A percentile compares a stretch with the other conserved stretches of the same genome.
Conservation (phyloP, 2,329 filamentous ascomycete genomes). For the Cephalotrichum gorgonifer region DNA sequence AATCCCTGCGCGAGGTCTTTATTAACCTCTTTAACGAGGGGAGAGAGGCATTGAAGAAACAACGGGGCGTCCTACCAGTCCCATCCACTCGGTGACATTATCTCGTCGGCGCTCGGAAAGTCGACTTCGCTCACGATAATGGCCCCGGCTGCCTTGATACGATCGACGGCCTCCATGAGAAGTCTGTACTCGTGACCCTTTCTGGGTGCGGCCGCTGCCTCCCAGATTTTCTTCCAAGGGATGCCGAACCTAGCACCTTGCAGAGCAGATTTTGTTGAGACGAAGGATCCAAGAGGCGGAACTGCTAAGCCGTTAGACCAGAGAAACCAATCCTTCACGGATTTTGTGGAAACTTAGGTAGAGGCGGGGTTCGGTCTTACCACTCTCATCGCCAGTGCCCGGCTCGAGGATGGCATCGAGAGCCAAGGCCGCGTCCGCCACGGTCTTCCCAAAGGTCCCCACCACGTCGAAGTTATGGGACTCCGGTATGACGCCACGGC, state of each 20-base stretch:
- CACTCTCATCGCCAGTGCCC: slow-evolving; percentile 49
- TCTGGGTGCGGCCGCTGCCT: slow-evolving; percentile 33
- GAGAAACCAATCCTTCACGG: too few relatives aligned
- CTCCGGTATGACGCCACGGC: slow-evolving; percentile 53
- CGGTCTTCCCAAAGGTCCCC: slow-evolving; percentile 55
- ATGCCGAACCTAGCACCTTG: slow-evolving; percentile 57
- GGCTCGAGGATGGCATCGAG: slow-evolving; percentile 63
- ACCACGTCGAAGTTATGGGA: slow-evolving; percentile 58
- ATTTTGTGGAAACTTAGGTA: too few relatives aligned
- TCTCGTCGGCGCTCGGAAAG: slow-evolving; percentile 48
- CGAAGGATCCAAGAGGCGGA: slow-evolving; percentile 50
- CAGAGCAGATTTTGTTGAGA: slow-evolving; percentile 43
- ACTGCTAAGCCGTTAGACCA: too few relatives aligned
- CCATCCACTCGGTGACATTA: slow-evolving; percentile 60
- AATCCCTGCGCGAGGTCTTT: slow-evolving; percentile 49
- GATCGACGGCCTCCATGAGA: slow-evolving; percentile 27
- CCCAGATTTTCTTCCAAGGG: slow-evolving; percentile 65
- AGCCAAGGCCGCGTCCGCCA: slow-evolving; percentile 56
- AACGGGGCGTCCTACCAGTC: slow-evolving; percentile 57
- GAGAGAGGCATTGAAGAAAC: slow-evolving; percentile 36
- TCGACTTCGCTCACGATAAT: slow-evolving; percentile 62
- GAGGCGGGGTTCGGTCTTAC: slow-evolving; percentile 55
- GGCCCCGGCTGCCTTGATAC: slow-evolving; percentile 51
- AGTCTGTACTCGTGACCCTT: slow-evolving; percentile 34
- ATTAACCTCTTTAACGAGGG: slow-evolving; percentile 70